Percentiles rank a stretch among this genome's conserved stretches.
These are phyloP conservation scores for Trichophyton simii DNA, from an alignment of 2,329 filamentous ascomycete species.

Conservation along the genomic window DNA sequence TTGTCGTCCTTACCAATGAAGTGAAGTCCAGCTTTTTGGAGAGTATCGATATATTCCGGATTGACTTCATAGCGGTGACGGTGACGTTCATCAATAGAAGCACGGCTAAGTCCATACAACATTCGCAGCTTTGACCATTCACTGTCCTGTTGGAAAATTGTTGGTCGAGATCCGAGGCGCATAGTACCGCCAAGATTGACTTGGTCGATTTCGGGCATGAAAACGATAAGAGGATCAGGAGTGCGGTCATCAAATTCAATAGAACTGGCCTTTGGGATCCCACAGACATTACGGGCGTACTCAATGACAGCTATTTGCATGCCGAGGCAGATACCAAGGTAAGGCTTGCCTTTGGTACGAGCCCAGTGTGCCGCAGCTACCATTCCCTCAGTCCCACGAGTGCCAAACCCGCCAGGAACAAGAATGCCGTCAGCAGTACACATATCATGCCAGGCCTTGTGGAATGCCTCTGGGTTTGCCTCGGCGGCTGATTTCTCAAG, in stretches of 20 bases:
- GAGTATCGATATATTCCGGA: constrained; percentile 56
- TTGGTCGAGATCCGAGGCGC: constrained; percentile 65
- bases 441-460: constrained; percentile 74
- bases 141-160: constrained; percentile 59
- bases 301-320: constrained; percentile 92
- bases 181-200: constrained; percentile 74
- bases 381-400: constrained; percentile 79
- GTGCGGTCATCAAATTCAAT: constrained; percentile 45
- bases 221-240: constrained; percentile 63
- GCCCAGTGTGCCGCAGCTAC: constrained; percentile 78
- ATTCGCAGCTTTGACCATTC: constrained; percentile 69
- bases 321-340: constrained; percentile 79
- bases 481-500: constrained; percentile 56
- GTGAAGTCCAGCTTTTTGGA: constrained; percentile 56
- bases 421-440: constrained; percentile 49
- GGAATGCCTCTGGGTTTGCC: constrained; percentile 57
- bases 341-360: constrained; percentile 66
- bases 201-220: constrained; percentile 80
- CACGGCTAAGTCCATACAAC: constrained; percentile 50
- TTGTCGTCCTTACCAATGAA: constrained; percentile 72
- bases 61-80: constrained; percentile 88
- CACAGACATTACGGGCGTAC: constrained; percentile 64
- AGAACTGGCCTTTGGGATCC: constrained; percentile 45
- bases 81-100: constrained; percentile 58
- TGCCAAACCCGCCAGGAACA: constrained; percentile 60